Evolutionary conservation across 306 rosid species (phyloP).

Genomic region (Lathyrus oleraceus): DNA sequence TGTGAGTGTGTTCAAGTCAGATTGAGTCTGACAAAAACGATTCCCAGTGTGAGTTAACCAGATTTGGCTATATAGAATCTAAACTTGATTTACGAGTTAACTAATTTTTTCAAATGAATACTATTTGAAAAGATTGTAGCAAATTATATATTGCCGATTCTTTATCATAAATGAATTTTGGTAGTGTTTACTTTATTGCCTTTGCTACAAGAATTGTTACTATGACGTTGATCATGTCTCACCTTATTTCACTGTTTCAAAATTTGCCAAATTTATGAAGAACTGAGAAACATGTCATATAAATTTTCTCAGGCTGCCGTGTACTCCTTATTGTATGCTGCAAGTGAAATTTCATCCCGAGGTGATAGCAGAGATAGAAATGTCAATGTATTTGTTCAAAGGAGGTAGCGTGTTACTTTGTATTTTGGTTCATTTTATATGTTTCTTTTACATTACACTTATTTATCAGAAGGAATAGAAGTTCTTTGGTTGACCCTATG

Average conservation of each 20-base stretch:
- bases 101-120: slow-evolving; percentile 6
- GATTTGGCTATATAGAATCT: background rate
- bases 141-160: slow-evolving; percentile 25
- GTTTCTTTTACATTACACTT: slow-evolving; percentile 24
- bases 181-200: slow-evolving; percentile 27
- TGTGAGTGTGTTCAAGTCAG: background rate
- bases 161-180: slow-evolving; percentile 26
- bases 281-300: slow-evolving; percentile 39
- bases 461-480: slow-evolving; percentile 30
- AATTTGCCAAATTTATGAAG: slow-evolving; percentile 19
- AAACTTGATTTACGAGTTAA: background rate
- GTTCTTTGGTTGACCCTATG: slow-evolving; percentile 23
- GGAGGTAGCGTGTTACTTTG: slow-evolving; percentile 60
- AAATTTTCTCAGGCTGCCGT: slow-evolving; percentile 77
- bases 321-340: slow-evolving; percentile 88
- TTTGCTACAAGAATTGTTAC: slow-evolving; percentile 26
- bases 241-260: slow-evolving; percentile 4
- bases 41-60: background rate
- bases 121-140: slow-evolving; percentile 22
- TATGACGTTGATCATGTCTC: slow-evolving; percentile 13
- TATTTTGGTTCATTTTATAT: slow-evolving; percentile 27
- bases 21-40: background rate
- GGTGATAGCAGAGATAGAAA: slow-evolving; percentile 73
- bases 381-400: slow-evolving; percentile 73
- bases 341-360: slow-evolving; percentile 72